Evolutionary conservation across 306 rosid species (phyloP), one percentile per base, ranked within the genome.

Genomic region (Alnus rubra): DNA sequence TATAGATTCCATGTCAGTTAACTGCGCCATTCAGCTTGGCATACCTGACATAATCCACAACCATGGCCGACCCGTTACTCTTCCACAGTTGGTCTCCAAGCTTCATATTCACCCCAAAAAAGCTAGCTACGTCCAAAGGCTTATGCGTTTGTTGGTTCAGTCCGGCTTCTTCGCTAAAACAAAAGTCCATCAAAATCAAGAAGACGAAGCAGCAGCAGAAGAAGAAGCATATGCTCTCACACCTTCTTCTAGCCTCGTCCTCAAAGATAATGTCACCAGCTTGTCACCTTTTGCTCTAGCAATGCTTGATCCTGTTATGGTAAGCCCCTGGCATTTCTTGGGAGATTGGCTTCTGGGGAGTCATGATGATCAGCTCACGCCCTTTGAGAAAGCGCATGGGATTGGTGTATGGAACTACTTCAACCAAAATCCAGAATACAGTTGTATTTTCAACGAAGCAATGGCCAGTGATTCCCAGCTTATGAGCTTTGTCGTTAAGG

Each of bases 61-160:
- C 74, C 82, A 88, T 16, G 86, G 89, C 23, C 78, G 82, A 71
- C 84, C 90, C 45, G 83, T 88, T 23, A 82, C 89, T n/a, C 85
- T 88, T n/a, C 12, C 76, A 1, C 69, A 87, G 12, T 62, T 90
- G 48, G 80, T 80, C 76, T 65, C 89, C 1, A 71, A 83, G 2
- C 80, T 90, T 28, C 79, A 87, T 4, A 73, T 90, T 53, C 85
- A 71, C 60, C 90, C 80, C 0, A 23, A 79, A 0, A 88, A 80
- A 76, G 5, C 82, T 0, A 15, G 62, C 0, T 4, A 45, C 33
- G 67, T 85, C 11, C 49, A 74, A 4, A 71, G 88, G 1, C 84
- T 90, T 12, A n/a, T 88, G 64, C 81, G 86, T 15, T 76, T 83
- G 0, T 74, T 90, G 67, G 81, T 84, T 5, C 86, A 83, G 77